Base-by-base conservation (phyloP, 192 early-diverging fungal species). In the Pilaira anomala region DNA sequence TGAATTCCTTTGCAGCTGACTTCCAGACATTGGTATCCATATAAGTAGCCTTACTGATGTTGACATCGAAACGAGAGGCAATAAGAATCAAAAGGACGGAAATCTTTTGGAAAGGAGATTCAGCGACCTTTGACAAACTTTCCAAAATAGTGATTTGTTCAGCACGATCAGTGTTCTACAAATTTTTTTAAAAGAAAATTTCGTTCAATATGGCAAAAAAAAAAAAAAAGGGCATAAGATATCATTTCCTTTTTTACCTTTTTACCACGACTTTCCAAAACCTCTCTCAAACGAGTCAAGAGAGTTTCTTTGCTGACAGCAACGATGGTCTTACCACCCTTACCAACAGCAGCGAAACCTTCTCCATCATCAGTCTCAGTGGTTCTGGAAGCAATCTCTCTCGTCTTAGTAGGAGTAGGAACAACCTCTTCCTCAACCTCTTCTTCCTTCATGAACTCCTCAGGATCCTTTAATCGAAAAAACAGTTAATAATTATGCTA, bases 261-360 rank as follows among this genome's bases (percentile, higher is more conserved):
- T 80, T 96, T 95, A 44, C 97, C 97, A 67, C 97, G 86, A 46
- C 91, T 85, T 41, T 88, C 87, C 59, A 87, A 57, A 33, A 96
- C 77, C 60, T 91, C 90, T 55, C 73, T 72, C 53, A 99, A 81
- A 62, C 87, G 81, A 78, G 94, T 88, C 80, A 92, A 91, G 49
- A 99, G 75, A 48, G 30, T 63, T 24, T 90, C 87, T 41, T 90
- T 86, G 12, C 80, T 73, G 28, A 85, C 87, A 63, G 85, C 86
- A 26, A 73, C 75, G 40, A 80, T 62, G 19, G 75, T 71, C 77
- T 86, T 86, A 69, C 87, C 87, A 33, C 78, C 78, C 71, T 86
- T 84, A 45, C 85, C 89, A 44, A 88, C 87, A 33, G 83, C 73
- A 9, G 85, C 84, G 63, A 89, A 89, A 4, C 85, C 87, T 44